Base-by-base conservation (phyloP, 345 rosid genomes). In the Reutealis trisperma region DNA sequence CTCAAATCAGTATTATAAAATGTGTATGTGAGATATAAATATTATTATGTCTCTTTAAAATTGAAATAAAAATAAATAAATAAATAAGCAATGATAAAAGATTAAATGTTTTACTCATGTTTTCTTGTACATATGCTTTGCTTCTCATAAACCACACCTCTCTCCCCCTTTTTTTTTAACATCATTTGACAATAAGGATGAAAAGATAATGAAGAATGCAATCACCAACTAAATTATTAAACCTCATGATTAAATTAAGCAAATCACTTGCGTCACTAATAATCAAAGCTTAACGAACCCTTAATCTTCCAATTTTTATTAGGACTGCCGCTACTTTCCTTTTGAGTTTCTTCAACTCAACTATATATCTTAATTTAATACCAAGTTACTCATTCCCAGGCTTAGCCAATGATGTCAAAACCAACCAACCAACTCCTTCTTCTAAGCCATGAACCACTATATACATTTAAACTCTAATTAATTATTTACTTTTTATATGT, bases 331-430 rank as follows among this genome's bases (percentile, higher is more conserved):
- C 13, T 42, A 58, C 8, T 37, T 19, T 45, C 51, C 74, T 6
- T 73, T 79, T 57, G 77, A 74, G 77, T 80, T 83, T 4, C 42
- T 61, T 34, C 7, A 70, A 77, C 80, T 68, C 73, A 55, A 69
- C 68, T 47, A 5, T 5, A 37, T 37, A 37, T 72, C 47, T 67
- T 71, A 77, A 74, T 68, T 62, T 66, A 32, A 45, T 67, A 71
- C 45, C 2, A 79, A 85, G 72, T 41, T 47, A 63, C 21, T 37
- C 14, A 15, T n/a, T 19, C 41, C n/a, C 16, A 32, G 24, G 27
- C 41, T 0, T 37, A 37, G 41, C 41, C 0, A 37, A 6, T 37
- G 6, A 34, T 30, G 2, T 63, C 47, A 49, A 74, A 75, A 75
- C 63, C 71, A 75, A 75, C 63, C 71, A 75, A 75, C 63, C 62